Evolutionary conservation across 2,329 filamentous ascomycete species (phyloP).

Genomic region (Cordyceps militaris): DNA sequence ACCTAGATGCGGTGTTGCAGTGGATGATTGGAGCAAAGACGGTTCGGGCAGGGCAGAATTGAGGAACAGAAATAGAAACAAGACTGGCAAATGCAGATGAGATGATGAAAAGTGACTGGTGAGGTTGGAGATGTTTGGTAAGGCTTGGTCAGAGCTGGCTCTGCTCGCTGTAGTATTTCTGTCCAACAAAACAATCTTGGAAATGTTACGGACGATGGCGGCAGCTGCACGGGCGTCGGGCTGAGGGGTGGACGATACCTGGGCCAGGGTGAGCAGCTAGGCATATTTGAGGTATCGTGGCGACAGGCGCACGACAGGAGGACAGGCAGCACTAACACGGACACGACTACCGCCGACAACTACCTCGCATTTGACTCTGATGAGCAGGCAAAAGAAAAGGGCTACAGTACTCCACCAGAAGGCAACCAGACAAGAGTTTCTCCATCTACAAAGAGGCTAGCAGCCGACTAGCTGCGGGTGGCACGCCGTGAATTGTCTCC

Average conservation of each 20-base stretch:
- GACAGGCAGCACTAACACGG: background rate
- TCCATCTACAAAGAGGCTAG: background rate
- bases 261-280: background rate
- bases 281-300: background rate
- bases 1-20: background rate
- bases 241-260: background rate
- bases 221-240: slow-evolving; percentile 2
- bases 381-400: background rate
- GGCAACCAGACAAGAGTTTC: background rate
- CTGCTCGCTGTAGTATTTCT: too few species aligned
- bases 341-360: background rate
- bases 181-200: too few species aligned
- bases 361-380: background rate
- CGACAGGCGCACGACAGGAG: background rate
- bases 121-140: background rate
- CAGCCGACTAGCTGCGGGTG: background rate
- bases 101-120: background rate
- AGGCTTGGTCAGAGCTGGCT: background rate
- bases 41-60: background rate
- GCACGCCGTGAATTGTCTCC: background rate
- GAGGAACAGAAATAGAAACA: background rate
- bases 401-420: background rate
- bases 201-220: too few species aligned
- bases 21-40: background rate
- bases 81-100: background rate